phyloP scores from a whole-genome alignment of 2,329 filamentous ascomycete species.

The Hymenoscyphus fructigenus region DNA sequence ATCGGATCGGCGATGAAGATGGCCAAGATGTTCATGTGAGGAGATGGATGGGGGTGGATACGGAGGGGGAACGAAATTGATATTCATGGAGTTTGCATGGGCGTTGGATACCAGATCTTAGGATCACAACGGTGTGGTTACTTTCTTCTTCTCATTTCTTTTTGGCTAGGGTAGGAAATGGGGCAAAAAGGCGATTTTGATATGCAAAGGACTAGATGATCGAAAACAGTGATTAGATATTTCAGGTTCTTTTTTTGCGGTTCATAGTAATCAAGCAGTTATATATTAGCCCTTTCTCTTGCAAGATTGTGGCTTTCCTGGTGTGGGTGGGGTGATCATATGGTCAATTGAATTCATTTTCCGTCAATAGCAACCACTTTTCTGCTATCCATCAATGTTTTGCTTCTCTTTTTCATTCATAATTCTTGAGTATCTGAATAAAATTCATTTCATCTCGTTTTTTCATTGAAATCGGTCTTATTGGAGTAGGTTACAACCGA shows the following conservation, averaged over 20 bases:
- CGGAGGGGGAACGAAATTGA: conserved; percentile 10
- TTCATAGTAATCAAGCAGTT: neutral
- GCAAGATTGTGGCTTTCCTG: too few relatives aligned
- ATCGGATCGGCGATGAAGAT: conserved; percentile 33
- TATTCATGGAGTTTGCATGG: conserved; percentile 9
- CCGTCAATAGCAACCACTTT: too few relatives aligned
- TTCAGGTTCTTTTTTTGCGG: neutral
- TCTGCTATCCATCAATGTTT: too few relatives aligned
- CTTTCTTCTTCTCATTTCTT: conserved; percentile 3
- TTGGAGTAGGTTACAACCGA: too few relatives aligned
- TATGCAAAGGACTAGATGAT: neutral
- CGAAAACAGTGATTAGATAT: neutral
- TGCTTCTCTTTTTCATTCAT: too few relatives aligned
- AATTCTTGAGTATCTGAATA: too few relatives aligned
- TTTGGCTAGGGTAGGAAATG: neutral
- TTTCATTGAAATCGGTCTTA: too few relatives aligned
- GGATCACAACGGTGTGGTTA: conserved; percentile 8
- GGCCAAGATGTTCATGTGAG: conserved; percentile 38
- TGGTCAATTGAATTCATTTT: too few relatives aligned
- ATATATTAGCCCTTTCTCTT: neutral
- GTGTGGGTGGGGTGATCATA: too few relatives aligned
- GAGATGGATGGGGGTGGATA: neutral
- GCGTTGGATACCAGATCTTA: conserved; percentile 18
- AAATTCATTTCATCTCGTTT: too few relatives aligned
- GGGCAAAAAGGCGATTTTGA: neutral